These are phyloP conservation scores for Protomyces inouyei DNA, from an alignment of 1,139 yeast genomes.

Conservation along the genomic window DNA sequence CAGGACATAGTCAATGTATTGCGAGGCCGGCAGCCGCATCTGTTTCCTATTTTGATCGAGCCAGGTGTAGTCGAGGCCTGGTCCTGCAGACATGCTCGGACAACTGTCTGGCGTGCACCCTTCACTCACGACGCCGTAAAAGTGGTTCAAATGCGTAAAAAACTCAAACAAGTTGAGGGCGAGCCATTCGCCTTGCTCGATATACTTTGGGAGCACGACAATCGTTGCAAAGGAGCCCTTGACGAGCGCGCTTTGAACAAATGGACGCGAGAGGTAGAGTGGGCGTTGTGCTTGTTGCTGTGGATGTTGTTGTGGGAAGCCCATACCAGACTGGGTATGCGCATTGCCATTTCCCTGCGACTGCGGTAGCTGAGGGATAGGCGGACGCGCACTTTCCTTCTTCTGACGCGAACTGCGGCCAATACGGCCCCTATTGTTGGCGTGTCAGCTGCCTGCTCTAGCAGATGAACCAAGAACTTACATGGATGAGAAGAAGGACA, in stretches of 20 bases:
- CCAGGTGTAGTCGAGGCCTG: slow-evolving; percentile 76
- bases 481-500: not conserved
- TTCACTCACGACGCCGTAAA: slow-evolving; percentile 20
- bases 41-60: slow-evolving; percentile 72
- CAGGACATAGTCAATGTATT: slow-evolving; percentile 84
- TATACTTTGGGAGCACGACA: slow-evolving; percentile 90
- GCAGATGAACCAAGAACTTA: not conserved
- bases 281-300: slow-evolving; percentile 8
- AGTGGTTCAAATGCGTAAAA: slow-evolving; percentile 52
- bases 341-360: not conserved
- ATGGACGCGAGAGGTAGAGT: slow-evolving; percentile 81
- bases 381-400: slow-evolving; percentile 21
- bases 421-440: not conserved
- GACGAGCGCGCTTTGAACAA: slow-evolving; percentile 86
- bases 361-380: slow-evolving; percentile 10
- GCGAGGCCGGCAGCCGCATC: slow-evolving; percentile 82
- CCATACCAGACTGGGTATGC: not conserved
- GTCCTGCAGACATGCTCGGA: slow-evolving; percentile 26
- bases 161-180: slow-evolving; percentile 89
- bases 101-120: slow-evolving; percentile 5
- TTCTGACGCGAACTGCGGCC: slow-evolving; percentile 24
- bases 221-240: slow-evolving; percentile 97
- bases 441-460: not conserved
- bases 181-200: slow-evolving; percentile 91
- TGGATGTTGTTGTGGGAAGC: not conserved